Conservation (phyloP, 805 yeast species). For the Cyberlindnera euphorbiae region DNA sequence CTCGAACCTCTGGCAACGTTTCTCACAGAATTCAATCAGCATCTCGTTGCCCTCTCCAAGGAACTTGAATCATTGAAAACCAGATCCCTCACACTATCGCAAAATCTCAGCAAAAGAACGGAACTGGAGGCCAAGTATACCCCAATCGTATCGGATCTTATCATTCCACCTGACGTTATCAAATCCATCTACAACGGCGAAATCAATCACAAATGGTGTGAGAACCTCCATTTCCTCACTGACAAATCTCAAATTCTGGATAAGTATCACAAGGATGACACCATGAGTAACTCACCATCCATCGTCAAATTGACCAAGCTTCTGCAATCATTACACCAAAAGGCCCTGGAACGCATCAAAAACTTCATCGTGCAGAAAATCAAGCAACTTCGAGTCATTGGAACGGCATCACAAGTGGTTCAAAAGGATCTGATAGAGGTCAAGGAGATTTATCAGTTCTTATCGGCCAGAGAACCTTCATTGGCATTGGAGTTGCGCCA, state of each 20-base stretch:
- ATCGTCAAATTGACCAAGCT: conserved; percentile 25
- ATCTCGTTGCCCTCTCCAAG: conserved; percentile 48
- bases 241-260: conserved; percentile 56
- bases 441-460: conserved; percentile 56
- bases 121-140: conserved; percentile 49
- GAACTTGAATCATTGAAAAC: conserved; percentile 60
- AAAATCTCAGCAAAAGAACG: conserved; percentile 43
- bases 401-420: conserved; percentile 67
- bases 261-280: conserved; percentile 29
- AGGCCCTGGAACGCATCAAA: conserved; percentile 72
- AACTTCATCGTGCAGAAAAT: conserved; percentile 63
- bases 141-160: conserved; percentile 70
- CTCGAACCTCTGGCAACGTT: conserved; percentile 48
- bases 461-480: conserved; percentile 48
- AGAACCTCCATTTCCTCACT: conserved; percentile 50
- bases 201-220: conserved; percentile 60
- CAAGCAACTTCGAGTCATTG: conserved; percentile 55
- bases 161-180: conserved; percentile 71
- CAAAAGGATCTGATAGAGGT: conserved; percentile 63
- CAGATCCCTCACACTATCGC: conserved; percentile 45
- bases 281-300: conserved; percentile 16
- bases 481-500: conserved; percentile 68
- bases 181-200: conserved; percentile 53
- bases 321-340: conserved; percentile 48
- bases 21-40: conserved; percentile 51